Percentiles rank a stretch among this genome's conserved stretches.
Evolutionary conservation across 495 filamentous ascomycete species (phyloP).

Genomic region (Thozetella sp.): DNA sequence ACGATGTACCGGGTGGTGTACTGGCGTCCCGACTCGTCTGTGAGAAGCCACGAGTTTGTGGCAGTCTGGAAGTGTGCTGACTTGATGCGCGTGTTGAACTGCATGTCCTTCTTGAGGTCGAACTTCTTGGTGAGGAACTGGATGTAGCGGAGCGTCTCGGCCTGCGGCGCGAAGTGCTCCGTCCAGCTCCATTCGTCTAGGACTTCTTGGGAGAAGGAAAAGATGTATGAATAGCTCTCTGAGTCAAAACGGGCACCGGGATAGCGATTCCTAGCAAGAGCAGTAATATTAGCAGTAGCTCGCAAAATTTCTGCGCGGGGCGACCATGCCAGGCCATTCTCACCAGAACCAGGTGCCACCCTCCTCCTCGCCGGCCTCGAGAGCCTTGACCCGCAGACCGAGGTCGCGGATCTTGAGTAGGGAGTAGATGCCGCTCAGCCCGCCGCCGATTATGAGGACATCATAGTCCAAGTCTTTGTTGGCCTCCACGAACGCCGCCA

Average conservation of each 20-base stretch:
- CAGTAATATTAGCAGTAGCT: too few relatives aligned
- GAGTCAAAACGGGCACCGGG: conserved; percentile 46
- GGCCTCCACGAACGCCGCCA: conserved; percentile 9
- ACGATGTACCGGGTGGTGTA: conserved; percentile 30
- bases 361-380: conserved; percentile 47
- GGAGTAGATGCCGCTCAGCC: conserved; percentile 47
- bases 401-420: conserved; percentile 40
- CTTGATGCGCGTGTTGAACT: conserved; percentile 38
- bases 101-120: conserved; percentile 41
- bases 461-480: conserved; percentile 31
- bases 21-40: conserved; percentile 28
- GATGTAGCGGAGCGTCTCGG: conserved; percentile 44
- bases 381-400: conserved; percentile 40
- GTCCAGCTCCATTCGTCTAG: conserved; percentile 48
- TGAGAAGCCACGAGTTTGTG: conserved; percentile 32
- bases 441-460: conserved; percentile 54
- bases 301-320: conserved; percentile 13
- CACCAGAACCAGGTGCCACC: conserved; percentile 52
- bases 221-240: conserved; percentile 40
- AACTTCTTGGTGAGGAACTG: conserved; percentile 39
- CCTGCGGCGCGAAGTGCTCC: conserved; percentile 35
- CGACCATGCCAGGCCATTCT: neutral
- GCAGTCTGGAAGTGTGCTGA: conserved; percentile 35
- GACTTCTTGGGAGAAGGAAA: conserved; percentile 32
- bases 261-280: conserved; percentile 35